Base-by-base conservation (phyloP, 495 filamentous ascomycete species). In the Trichoderma gamsii region DNA sequence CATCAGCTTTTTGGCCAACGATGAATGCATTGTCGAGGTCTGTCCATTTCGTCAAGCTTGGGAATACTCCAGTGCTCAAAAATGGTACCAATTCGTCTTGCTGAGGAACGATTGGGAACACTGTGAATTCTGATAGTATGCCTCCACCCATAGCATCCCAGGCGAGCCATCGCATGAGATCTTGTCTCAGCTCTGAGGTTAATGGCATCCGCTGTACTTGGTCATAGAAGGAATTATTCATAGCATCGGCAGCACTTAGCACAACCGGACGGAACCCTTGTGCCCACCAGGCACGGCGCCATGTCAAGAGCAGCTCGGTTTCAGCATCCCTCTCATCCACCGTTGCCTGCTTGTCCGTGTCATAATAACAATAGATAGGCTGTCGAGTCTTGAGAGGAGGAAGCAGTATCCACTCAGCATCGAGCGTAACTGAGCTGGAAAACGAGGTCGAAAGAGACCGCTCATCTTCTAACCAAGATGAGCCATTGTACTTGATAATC, bases 121-220 rank as follows among this genome's bases (percentile, higher is more conserved):
- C 85, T 9, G 87, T 80, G 79, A 90, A 90, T 74, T 95, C 88
- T 25, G 89, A 86, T 12, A 99, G 83, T 21, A 97, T 77, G 5
- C 95, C 95, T 38, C 87, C 87, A n/a, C 90, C 88, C 91, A 97
- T 96, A 67, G 90, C 87, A 23, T 91, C 92, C 93, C 93, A 99
- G 4, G 95, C 95, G 67, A 97, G 78, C 93, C 92, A 97, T 67
- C 90, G 83, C 79, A 89, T 87, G 43, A 97, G 71, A 66, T 97
- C 92, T 21, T 79, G 81, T 74, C 91, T 88, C 66, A 96, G 73
- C 41, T 82, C 81, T 0, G 80, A 73, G 18, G 81, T 74, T 59
- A 80, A 68, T 52, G 82, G 76, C 66, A 88, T 71, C 41, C 77
- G 79, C 74, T 93, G 88, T 65, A 92, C 76, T 65, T 83, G 79